Base-by-base conservation (phyloP, 495 filamentous ascomycete genomes). In the Xylaria castorea region DNA sequence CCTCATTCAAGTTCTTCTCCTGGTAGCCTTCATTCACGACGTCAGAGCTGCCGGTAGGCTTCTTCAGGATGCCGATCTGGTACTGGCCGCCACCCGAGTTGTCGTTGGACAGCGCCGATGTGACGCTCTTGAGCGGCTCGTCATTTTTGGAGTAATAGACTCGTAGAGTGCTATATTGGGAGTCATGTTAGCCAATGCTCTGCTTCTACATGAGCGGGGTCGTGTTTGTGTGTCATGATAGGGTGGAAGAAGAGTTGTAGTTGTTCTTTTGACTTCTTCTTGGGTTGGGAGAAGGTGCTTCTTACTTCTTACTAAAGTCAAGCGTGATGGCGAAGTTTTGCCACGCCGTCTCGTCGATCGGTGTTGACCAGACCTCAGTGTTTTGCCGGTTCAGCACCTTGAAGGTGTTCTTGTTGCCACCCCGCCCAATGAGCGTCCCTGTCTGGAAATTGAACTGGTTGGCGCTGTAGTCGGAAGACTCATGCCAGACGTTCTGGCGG, bases 291-390 rank as follows among this genome's bases (percentile, higher is more conserved):
- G 12, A 18, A 14, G 27, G 55, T 12, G 55, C 8, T 20, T 73
- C 81, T 69, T 75, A 89, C 87, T 87, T 89, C 72, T 84, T 81
- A 25, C 71, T 60, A 64, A 84, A 89, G 74, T 89, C 81, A 1
- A 87, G 76, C n/a, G 82, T 83, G 44, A 89, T 77, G 57, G 87
- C 87, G 83, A 88, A 89, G 78, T 89, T 89, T 75, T 89, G 87
- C 87, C 87, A 89, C 22, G 77, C 81, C 20, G 77, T 81, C 50
- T 76, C 74, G 25, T 80, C 79, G 50, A 81, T 81, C 8, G 79
- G 74, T 3, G 82, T 85, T 62, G 81, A 81, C 83, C 84, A 87
- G 53, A 87, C 75, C 76, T 84, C 78, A 70, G 79, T 77, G 79
- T 86, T 86, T 69, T 82, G 74, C 14, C 84, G 81, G 77, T 85